These are phyloP conservation scores for Colletotrichum limetticola DNA, from an alignment of 2,329 filamentous ascomycete genomes.

Conservation along the genomic window DNA sequence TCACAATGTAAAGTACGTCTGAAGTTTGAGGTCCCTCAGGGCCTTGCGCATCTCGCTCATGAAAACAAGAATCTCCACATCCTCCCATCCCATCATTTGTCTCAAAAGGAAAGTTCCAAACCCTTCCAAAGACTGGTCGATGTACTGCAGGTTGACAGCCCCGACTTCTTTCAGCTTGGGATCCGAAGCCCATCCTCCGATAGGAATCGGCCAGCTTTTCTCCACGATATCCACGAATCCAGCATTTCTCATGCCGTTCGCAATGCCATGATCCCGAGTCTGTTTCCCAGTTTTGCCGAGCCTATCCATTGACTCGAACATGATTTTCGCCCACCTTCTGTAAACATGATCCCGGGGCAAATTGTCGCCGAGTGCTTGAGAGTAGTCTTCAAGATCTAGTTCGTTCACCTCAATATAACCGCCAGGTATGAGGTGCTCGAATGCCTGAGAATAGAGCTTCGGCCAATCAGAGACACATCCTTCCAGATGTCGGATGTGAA, in stretches of 20 bases:
- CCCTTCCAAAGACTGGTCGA: slow-evolving; percentile 44
- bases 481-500: slow-evolving; percentile 66
- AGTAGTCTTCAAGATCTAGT: slow-evolving; percentile 34
- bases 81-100: slow-evolving; percentile 43
- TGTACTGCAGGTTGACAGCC: slow-evolving; percentile 43
- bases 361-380: background rate
- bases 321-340: slow-evolving; percentile 41
- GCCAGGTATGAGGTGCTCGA: slow-evolving; percentile 49
- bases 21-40: slow-evolving; percentile 37
- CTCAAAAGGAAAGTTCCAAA: slow-evolving; percentile 40
- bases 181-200: slow-evolving; percentile 59
- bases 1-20: slow-evolving; percentile 40
- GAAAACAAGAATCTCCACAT: slow-evolving; percentile 40
- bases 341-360: slow-evolving; percentile 36
- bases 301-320: slow-evolving; percentile 38
- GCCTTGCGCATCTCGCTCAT: slow-evolving; percentile 40
- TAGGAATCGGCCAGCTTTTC: slow-evolving; percentile 53
- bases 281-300: slow-evolving; percentile 38
- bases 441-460: slow-evolving; percentile 58
- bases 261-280: slow-evolving; percentile 36
- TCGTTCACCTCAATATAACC: slow-evolving; percentile 46
- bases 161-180: slow-evolving; percentile 55
- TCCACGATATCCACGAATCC: slow-evolving; percentile 53
- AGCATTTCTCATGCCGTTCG: slow-evolving; percentile 38
- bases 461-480: slow-evolving; percentile 66